These are phyloP conservation scores for Leptomonas seymouri DNA, from an alignment of 208 protist genomes.

Conservation along the genomic window DNA sequence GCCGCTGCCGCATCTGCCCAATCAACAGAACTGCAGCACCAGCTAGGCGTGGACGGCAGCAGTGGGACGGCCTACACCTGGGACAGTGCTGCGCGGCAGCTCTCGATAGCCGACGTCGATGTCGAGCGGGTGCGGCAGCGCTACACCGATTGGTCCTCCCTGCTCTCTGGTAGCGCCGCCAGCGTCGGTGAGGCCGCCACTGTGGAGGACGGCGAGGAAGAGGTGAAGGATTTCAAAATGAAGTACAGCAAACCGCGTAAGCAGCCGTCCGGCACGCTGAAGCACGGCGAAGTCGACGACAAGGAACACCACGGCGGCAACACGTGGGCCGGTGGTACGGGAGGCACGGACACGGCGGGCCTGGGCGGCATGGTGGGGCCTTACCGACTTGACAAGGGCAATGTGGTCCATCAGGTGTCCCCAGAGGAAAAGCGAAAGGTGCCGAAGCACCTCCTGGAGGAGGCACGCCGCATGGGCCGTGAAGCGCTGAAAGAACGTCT, in stretches of 20 bases:
- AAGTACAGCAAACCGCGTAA: constrained; percentile 73
- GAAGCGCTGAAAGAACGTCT: constrained; percentile 74
- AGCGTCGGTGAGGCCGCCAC: constrained; percentile 41
- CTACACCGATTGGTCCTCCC: constrained; percentile 54
- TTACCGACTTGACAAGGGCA: constrained; percentile 90
- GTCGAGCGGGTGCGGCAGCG: constrained; percentile 60
- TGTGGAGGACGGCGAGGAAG: constrained; percentile 27
- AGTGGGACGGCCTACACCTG: constrained; percentile 39
- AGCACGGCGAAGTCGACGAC: constrained; percentile 92
- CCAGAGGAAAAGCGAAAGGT: constrained; percentile 90
- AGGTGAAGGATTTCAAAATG: constrained; percentile 55
- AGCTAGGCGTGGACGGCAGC: constrained; percentile 15
- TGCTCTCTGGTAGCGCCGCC: constrained; percentile 57
- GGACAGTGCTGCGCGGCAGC: constrained; percentile 26
- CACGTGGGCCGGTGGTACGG: constrained; percentile 91
- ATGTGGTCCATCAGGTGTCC: constrained; percentile 85
- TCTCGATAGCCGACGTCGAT: constrained; percentile 58
- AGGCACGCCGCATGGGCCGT: constrained; percentile 78
- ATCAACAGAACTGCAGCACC: too few species aligned
- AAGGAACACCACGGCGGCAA: constrained; percentile 93
- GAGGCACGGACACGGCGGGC: constrained; percentile 86
- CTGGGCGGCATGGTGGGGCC: constrained; percentile 88
- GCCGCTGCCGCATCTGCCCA: too few species aligned
- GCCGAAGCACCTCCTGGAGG: constrained; percentile 70
- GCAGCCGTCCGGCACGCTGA: constrained; percentile 74